These are phyloP conservation scores for Coprinopsis strossmayeri DNA, from an alignment of 768 basidiomycete species.

Conservation along the genomic window DNA sequence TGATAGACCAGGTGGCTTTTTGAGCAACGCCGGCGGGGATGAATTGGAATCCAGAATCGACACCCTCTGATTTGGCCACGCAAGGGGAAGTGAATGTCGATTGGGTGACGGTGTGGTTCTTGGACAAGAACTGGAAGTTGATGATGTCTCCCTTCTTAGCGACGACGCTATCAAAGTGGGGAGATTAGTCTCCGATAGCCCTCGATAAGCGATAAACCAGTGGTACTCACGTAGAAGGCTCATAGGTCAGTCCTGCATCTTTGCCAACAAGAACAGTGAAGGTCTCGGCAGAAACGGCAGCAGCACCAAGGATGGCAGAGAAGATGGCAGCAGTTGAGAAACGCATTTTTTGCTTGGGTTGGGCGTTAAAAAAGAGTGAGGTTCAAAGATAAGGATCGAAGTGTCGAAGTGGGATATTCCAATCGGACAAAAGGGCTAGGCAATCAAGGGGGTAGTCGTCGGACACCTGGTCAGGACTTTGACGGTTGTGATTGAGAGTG, in stretches of 20 bases:
- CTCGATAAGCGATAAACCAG: too few relatives aligned
- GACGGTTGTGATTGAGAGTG: background rate
- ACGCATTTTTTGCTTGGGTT: constrained; percentile 3
- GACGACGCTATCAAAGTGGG: constrained; percentile 20
- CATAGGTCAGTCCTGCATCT: constrained; percentile 19
- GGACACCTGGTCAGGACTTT: constrained; percentile 15
- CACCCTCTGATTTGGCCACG: constrained; percentile 22
- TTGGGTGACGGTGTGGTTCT: constrained; percentile 35
- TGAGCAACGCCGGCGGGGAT: constrained; percentile 30
- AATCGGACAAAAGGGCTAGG: background rate
- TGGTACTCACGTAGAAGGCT: constrained; percentile 21
- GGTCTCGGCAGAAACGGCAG: constrained; percentile 18
- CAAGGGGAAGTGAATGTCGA: constrained; percentile 34
- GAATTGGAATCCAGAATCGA: constrained; percentile 40
- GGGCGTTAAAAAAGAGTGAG: constrained; percentile 11
- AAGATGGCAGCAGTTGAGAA: constrained; percentile 10
- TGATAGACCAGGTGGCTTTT: constrained; percentile 30
- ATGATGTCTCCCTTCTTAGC: constrained; percentile 33
- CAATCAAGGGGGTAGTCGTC: background rate
- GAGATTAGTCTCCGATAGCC: background rate
- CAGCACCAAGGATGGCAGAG: constrained; percentile 6
- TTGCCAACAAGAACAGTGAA: constrained; percentile 28
- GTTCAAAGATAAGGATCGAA: constrained; percentile 14
- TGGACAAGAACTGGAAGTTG: constrained; percentile 38
- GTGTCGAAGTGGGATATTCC: too few relatives aligned